These are phyloP conservation scores for Tolypocladium inflatum DNA, from an alignment of 2,329 filamentous ascomycete species.

Conservation along the genomic window DNA sequence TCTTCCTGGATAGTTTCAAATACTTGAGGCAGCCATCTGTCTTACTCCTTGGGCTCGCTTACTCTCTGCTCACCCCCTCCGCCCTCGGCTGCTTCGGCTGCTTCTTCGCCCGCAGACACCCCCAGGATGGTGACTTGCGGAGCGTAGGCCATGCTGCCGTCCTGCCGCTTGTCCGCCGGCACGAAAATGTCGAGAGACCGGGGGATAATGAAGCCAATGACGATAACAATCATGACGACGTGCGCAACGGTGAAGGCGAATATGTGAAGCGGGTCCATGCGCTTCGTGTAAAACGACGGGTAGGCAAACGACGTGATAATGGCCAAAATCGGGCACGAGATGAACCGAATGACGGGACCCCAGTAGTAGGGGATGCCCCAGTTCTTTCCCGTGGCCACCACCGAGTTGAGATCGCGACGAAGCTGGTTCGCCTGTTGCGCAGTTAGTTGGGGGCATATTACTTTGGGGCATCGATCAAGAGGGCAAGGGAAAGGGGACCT, in stretches of 20 bases:
- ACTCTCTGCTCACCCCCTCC: background rate
- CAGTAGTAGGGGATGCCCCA: slow-evolving; percentile 40
- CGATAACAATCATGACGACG: slow-evolving; percentile 28
- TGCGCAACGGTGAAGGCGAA: slow-evolving; percentile 28
- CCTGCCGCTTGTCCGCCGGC: background rate
- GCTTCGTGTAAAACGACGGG: slow-evolving; percentile 24
- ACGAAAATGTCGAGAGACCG: slow-evolving; percentile 1
- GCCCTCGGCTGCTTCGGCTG: background rate
- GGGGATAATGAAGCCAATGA: slow-evolving; percentile 34
- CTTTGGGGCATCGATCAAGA: background rate
- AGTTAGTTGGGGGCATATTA: background rate
- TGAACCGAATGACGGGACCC: slow-evolving; percentile 24
- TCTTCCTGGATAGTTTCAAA: background rate
- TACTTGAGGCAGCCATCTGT: background rate
- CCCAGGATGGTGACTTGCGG: background rate
- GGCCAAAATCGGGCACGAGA: slow-evolving; percentile 32
- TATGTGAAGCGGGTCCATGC: slow-evolving; percentile 31
- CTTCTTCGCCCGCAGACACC: background rate
- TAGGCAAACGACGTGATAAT: slow-evolving; percentile 39
- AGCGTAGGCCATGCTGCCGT: background rate
- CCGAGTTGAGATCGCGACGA: slow-evolving; percentile 39
- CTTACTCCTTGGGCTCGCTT: background rate
- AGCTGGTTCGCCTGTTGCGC: slow-evolving; percentile 37
- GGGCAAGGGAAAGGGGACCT: background rate
- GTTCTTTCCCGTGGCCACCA: slow-evolving; percentile 34